phyloP scores from a whole-genome alignment of 108 stramenopile species.

The Skeletonema menzelii region DNA sequence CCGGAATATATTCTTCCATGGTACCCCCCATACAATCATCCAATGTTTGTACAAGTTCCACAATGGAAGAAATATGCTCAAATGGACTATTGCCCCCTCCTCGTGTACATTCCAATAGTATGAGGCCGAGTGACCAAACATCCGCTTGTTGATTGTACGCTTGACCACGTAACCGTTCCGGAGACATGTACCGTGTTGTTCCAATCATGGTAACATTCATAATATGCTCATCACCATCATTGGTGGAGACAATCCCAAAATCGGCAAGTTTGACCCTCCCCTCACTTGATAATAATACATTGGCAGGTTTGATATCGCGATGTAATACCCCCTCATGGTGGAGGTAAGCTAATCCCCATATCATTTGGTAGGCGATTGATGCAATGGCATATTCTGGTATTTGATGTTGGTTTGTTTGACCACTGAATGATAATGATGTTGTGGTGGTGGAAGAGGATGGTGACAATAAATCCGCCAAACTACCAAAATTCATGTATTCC shows the following conservation, averaged over 20 bases:
- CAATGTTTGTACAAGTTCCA: slow-evolving; percentile 59
- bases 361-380: slow-evolving; percentile 73
- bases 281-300: slow-evolving; percentile 70
- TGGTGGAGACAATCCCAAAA: slow-evolving; percentile 81
- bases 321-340: slow-evolving; percentile 84
- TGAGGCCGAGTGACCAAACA: slow-evolving; percentile 90
- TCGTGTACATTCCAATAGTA: slow-evolving; percentile 69
- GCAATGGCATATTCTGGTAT: slow-evolving; percentile 68
- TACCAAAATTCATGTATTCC: slow-evolving; percentile 84
- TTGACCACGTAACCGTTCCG: slow-evolving; percentile 79
- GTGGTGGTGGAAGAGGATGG: not conserved
- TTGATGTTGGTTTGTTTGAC: not conserved
- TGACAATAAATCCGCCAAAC: slow-evolving; percentile 22
- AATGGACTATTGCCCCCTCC: slow-evolving; percentile 55
- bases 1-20: slow-evolving; percentile 31
- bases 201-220: slow-evolving; percentile 84
- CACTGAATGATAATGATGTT: not conserved
- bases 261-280: slow-evolving; percentile 91
- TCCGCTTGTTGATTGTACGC: slow-evolving; percentile 79
- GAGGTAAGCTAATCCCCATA: slow-evolving; percentile 87
- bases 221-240: slow-evolving; percentile 28
- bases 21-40: slow-evolving; percentile 46
- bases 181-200: slow-evolving; percentile 89
- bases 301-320: slow-evolving; percentile 93
- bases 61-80: slow-evolving; percentile 54